phyloP scores from a whole-genome alignment of 768 basidiomycete species.

The Hemileccinum impolitum region DNA sequence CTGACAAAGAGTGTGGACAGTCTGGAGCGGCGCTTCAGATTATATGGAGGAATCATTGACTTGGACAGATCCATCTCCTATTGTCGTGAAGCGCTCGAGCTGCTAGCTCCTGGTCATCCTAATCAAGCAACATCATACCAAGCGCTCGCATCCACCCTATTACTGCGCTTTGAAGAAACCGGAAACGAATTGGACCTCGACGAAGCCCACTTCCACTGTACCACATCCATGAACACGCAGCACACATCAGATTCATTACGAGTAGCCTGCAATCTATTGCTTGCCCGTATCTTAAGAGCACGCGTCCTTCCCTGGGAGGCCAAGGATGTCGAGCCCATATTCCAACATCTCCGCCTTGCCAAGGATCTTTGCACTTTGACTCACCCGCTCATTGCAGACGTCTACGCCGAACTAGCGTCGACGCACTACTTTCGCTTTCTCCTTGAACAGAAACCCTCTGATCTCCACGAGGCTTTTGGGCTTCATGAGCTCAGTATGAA shows the following conservation, averaged over 20 bases:
- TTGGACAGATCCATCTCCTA: slow-evolving; percentile 28
- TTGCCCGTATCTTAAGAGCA: slow-evolving; percentile 19
- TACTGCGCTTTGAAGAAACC: slow-evolving; percentile 21
- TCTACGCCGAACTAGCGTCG: slow-evolving; percentile 25
- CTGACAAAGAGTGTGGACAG: slow-evolving; percentile 17
- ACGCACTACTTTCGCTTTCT: slow-evolving; percentile 25
- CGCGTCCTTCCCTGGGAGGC: slow-evolving; percentile 25
- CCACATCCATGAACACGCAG: slow-evolving; percentile 3
- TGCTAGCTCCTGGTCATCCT: slow-evolving; percentile 12
- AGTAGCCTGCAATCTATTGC: slow-evolving; percentile 16
- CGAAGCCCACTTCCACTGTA: slow-evolving; percentile 20
- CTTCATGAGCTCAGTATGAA: slow-evolving; percentile 23
- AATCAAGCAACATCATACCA: slow-evolving; percentile 14
- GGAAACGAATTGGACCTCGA: slow-evolving; percentile 30
- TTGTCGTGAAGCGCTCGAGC: slow-evolving; percentile 22
- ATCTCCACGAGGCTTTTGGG: slow-evolving; percentile 25
- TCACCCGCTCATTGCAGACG: slow-evolving; percentile 18
- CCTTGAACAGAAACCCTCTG: slow-evolving; percentile 12
- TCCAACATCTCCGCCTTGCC: slow-evolving; percentile 24
- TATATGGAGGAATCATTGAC: slow-evolving; percentile 17
- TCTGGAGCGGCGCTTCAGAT: slow-evolving; percentile 13
- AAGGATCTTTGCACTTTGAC: slow-evolving; percentile 20
- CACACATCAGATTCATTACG: slow-evolving; percentile 9
- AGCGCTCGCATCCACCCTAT: slow-evolving; percentile 19
- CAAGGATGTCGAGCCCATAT: slow-evolving; percentile 24